These are phyloP conservation scores for Cladosporium colombiae DNA, from an alignment of 2,329 filamentous ascomycete genomes.

Conservation along the genomic window DNA sequence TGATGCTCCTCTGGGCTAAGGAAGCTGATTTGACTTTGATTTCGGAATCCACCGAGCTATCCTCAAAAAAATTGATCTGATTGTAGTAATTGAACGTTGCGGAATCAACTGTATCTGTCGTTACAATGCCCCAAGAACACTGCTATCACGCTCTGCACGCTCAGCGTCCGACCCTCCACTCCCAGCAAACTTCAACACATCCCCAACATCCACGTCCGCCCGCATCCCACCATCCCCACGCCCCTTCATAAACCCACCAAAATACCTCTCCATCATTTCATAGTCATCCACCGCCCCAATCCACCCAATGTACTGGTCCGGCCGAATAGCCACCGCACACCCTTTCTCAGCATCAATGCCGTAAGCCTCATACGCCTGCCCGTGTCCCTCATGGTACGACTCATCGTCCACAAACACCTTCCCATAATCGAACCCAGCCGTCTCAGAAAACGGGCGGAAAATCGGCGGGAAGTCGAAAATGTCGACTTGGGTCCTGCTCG, in stretches of 20 bases:
- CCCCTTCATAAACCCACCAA: neutral
- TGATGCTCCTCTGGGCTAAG: no score
- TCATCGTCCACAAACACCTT: slow-evolving; percentile 47
- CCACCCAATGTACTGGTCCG: slow-evolving; percentile 64
- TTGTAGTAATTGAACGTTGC: neutral
- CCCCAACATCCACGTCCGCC: neutral
- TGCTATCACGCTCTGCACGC: neutral
- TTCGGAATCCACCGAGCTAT: no score
- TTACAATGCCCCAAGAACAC: neutral
- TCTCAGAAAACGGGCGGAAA: slow-evolving; percentile 42
- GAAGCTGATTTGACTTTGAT: no score
- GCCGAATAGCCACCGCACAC: slow-evolving; percentile 59
- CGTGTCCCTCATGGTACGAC: slow-evolving; percentile 45
- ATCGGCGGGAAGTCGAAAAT: slow-evolving; percentile 45
- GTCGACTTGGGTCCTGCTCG: slow-evolving; percentile 49
- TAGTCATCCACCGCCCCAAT: slow-evolving; percentile 40
- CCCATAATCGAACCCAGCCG: slow-evolving; percentile 34
- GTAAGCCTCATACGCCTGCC: slow-evolving; percentile 55
- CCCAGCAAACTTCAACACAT: neutral
- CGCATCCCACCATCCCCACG: neutral
- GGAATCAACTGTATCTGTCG: neutral
- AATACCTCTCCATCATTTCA: neutral
- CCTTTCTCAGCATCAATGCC: slow-evolving; percentile 58
- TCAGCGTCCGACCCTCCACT: neutral
- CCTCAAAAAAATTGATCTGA: no score